Conservation (phyloP, 2,329 filamentous ascomycete species). For the Fusarium dlaminii region DNA sequence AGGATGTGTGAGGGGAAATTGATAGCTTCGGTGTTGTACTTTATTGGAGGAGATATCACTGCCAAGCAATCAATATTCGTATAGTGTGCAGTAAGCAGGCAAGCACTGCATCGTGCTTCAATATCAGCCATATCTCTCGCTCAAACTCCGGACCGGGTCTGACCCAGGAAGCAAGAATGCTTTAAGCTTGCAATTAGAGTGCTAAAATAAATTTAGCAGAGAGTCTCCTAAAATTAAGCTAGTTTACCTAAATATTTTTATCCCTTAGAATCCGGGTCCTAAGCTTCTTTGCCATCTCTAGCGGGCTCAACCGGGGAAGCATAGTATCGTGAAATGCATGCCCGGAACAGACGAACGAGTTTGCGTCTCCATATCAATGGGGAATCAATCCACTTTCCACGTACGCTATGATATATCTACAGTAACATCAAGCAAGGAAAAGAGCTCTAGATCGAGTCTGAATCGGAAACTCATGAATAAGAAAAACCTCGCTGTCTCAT, state of each 20-base stretch:
- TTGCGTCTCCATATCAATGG: slow-evolving; percentile 15
- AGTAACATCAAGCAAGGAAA: slow-evolving; percentile 15
- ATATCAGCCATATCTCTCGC: slow-evolving; percentile 8
- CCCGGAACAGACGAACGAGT: slow-evolving; percentile 9
- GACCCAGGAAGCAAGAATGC: background rate
- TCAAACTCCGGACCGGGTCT: slow-evolving; percentile 20
- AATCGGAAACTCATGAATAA: slow-evolving; percentile 14
- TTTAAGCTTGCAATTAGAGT: background rate
- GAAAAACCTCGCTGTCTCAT: slow-evolving; percentile 12
- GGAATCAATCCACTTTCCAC: slow-evolving; percentile 17
- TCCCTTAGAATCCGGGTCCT: background rate
- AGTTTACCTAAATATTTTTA: background rate
- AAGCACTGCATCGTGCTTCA: slow-evolving; percentile 18
- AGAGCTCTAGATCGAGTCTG: slow-evolving; percentile 23
- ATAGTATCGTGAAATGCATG: slow-evolving; percentile 8
- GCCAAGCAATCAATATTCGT: slow-evolving; percentile 17
- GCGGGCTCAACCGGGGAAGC: slow-evolving; percentile 9
- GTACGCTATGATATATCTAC: slow-evolving; percentile 15
- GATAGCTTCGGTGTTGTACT: background rate
- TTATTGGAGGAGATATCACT: background rate
- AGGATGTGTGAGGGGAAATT: background rate
- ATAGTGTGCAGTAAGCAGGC: background rate
- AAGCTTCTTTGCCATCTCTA: background rate
- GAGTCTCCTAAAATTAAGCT: background rate
- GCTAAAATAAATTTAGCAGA: background rate